Conservation (phyloP, 805 yeast genomes). For the Starmerella sirachaensis region DNA sequence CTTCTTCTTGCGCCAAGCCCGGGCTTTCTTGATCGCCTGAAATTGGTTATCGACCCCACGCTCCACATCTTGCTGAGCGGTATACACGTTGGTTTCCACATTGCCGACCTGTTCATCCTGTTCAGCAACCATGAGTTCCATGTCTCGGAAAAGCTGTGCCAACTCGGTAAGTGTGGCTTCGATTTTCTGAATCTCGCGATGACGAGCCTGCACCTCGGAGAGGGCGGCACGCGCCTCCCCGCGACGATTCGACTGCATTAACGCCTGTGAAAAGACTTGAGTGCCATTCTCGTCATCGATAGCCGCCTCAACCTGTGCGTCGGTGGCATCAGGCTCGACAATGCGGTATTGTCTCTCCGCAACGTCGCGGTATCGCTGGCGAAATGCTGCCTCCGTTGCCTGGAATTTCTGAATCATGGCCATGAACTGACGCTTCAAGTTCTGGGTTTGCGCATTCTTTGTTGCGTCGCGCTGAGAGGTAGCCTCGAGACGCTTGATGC, state of each 20-base stretch:
- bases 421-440: conserved; percentile 72
- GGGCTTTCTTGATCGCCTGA: conserved; percentile 78
- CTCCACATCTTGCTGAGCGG: conserved; percentile 83
- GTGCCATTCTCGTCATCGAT: conserved; percentile 71
- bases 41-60: conserved; percentile 89
- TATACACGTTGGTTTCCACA: conserved; percentile 65
- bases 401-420: conserved; percentile 77
- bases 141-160: conserved; percentile 86
- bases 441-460: conserved; percentile 83
- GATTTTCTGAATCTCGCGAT: conserved; percentile 84
- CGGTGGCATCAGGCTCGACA: conserved; percentile 42
- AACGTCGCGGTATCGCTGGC: conserved; percentile 70
- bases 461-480: conserved; percentile 45
- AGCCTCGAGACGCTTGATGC: conserved; percentile 67
- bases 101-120: conserved; percentile 81
- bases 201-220: conserved; percentile 92
- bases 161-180: conserved; percentile 93
- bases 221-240: conserved; percentile 85
- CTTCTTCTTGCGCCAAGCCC: conserved; percentile 81
- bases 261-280: conserved; percentile 88
- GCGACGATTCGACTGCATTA: conserved; percentile 30
- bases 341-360: conserved; percentile 89
- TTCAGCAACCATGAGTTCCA: conserved; percentile 92
- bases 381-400: conserved; percentile 72
- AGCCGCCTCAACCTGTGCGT: conserved; percentile 72